Evolutionary conservation across 345 rosid species (phyloP).

Genomic region (Trapa incisa): DNA sequence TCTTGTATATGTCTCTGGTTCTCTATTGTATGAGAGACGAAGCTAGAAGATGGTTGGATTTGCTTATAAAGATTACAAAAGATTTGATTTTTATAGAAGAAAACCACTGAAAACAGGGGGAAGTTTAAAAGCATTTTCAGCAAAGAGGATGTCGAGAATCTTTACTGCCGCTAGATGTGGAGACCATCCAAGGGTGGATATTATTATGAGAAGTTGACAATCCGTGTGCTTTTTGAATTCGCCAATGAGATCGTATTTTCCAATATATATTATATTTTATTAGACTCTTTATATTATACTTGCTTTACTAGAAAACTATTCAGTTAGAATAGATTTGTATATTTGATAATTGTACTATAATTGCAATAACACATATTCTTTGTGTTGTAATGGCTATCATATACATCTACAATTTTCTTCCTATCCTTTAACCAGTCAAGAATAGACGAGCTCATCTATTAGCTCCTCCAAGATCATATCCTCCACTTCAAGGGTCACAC

Average conservation of each 20-base stretch:
- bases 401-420: not conserved
- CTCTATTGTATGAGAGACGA: not conserved
- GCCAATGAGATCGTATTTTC: no score
- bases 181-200: not conserved
- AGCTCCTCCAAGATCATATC: conserved; percentile 54
- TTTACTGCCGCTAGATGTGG: not conserved
- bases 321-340: no score
- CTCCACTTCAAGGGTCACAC: conserved; percentile 59
- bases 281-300: no score
- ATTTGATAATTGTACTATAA: no score
- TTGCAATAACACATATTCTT: no score
- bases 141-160: no score
- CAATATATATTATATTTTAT: no score
- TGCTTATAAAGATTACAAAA: no score
- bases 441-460: conserved; percentile 32
- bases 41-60: not conserved
- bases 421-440: not conserved
- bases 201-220: no score
- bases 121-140: not conserved
- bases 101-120: not conserved
- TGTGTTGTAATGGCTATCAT: no score
- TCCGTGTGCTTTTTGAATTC: no score
- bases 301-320: no score
- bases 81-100: not conserved
- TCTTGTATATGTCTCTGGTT: not conserved